Evolutionary conservation across 345 rosid genomes (phyloP).

Genomic region (Eucalyptus leucophloia): DNA sequence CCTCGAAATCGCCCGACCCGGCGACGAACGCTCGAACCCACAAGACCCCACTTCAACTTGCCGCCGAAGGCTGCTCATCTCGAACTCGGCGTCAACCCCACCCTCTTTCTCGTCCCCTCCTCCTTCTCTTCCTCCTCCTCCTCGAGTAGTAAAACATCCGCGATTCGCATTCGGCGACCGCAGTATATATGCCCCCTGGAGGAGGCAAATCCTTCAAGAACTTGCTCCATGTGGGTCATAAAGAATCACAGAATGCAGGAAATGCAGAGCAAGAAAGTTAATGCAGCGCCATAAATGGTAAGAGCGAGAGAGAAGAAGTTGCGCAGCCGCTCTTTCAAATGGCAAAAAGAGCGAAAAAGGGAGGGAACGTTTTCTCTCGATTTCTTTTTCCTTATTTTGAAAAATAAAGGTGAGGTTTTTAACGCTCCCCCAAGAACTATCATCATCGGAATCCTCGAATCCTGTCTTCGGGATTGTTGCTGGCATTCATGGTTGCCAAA

Average conservation of each 20-base stretch:
- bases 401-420: neutral
- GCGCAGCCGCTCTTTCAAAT: neutral
- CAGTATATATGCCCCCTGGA: neutral
- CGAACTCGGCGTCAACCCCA: neutral
- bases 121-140: neutral
- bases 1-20: neutral
- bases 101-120: neutral
- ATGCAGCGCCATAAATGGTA: neutral
- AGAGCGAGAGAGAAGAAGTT: neutral
- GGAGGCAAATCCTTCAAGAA: neutral
- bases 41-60: neutral
- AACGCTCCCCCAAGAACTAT: neutral
- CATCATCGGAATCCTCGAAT: neutral
- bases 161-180: neutral
- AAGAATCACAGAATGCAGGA: neutral
- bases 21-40: neutral
- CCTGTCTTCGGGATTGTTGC: neutral
- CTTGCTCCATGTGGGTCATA: neutral
- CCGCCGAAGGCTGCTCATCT: neutral
- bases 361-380: neutral
- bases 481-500: neutral
- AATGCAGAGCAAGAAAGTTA: neutral
- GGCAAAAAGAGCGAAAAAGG: neutral
- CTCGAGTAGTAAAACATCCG: neutral
- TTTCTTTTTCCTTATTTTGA: neutral